Percentiles rank a stretch among this genome's conserved stretches.
Conservation (phyloP, 106 monocot genomes). For the Dendrobium chrysotoxum region DNA sequence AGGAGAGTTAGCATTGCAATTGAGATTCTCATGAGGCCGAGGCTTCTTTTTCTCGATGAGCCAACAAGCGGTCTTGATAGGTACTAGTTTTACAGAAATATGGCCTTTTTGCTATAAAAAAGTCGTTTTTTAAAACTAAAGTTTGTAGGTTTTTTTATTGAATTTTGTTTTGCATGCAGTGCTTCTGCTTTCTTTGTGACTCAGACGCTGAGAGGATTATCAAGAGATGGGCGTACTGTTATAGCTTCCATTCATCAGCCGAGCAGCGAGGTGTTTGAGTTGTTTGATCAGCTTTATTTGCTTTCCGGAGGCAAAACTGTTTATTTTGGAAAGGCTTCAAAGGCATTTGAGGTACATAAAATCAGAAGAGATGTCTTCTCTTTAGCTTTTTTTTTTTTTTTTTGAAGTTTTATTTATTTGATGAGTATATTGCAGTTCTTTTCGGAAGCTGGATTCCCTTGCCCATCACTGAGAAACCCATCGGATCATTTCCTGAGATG, state of each 20-base stretch:
- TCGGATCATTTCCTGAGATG: slow-evolving; percentile 84
- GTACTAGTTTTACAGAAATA: slow-evolving; percentile 18
- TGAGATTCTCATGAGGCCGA: slow-evolving; percentile 93
- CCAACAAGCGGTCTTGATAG: slow-evolving; percentile 98
- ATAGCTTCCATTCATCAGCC: slow-evolving; percentile 95
- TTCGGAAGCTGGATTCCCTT: slow-evolving; percentile 81
- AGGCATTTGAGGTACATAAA: slow-evolving; percentile 55
- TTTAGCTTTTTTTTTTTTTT: background rate
- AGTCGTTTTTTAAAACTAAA: background rate
- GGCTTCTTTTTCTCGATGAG: slow-evolving; percentile 93
- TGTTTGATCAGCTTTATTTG: slow-evolving; percentile 77
- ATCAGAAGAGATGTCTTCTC: background rate
- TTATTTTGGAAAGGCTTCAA: slow-evolving; percentile 75
- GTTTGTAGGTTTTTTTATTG: background rate
- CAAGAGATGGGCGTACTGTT: slow-evolving; percentile 81
- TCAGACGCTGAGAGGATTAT: slow-evolving; percentile 74
- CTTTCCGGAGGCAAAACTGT: slow-evolving; percentile 90
- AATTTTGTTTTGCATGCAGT: slow-evolving; percentile 22
- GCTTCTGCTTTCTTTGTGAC: slow-evolving; percentile 98
- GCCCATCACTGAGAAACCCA: slow-evolving; percentile 77
- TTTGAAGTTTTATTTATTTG: background rate
- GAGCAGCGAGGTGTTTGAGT: slow-evolving; percentile 95
- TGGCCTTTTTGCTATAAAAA: background rate
- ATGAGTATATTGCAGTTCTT: slow-evolving; percentile 20
- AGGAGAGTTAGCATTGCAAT: slow-evolving; percentile 90